Percentiles rank a stretch among this genome's conserved stretches.
phyloP scores from a whole-genome alignment of 495 filamentous ascomycete species.

The Aspergillus panamensis region DNA sequence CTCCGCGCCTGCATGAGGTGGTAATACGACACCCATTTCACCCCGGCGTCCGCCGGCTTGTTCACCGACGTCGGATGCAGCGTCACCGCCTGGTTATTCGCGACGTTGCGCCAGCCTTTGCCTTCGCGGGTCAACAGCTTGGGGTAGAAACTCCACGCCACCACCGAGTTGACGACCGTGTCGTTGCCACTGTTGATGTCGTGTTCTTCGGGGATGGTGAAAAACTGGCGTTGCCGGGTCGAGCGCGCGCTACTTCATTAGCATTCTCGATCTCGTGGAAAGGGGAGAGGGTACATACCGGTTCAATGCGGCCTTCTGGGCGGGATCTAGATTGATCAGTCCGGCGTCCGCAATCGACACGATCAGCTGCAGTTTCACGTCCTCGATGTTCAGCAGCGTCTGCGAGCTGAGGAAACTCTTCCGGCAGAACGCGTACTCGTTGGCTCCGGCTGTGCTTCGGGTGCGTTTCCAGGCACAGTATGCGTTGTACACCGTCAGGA shows the following conservation, averaged over 20 bases:
- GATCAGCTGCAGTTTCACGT: slow-evolving; percentile 86
- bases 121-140: slow-evolving; percentile 84
- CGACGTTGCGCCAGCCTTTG: slow-evolving; percentile 84
- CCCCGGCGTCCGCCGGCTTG: slow-evolving; percentile 55
- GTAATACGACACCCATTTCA: slow-evolving; percentile 89
- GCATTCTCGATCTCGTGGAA: not conserved
- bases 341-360: slow-evolving; percentile 78
- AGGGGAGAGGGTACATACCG: slow-evolving; percentile 32
- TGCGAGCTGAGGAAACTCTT: slow-evolving; percentile 87
- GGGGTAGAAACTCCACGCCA: slow-evolving; percentile 92
- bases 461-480: slow-evolving; percentile 83
- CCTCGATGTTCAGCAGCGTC: slow-evolving; percentile 85
- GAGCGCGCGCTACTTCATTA: slow-evolving; percentile 40
- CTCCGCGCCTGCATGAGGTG: slow-evolving; percentile 89
- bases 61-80: slow-evolving; percentile 86
- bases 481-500: slow-evolving; percentile 88
- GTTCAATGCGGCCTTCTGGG: slow-evolving; percentile 64
- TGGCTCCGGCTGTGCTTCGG: slow-evolving; percentile 59
- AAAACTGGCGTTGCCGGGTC: slow-evolving; percentile 68
- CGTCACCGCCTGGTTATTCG: slow-evolving; percentile 83
- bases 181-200: slow-evolving; percentile 76
- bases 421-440: slow-evolving; percentile 81
- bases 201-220: slow-evolving; percentile 68
- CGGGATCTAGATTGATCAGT: slow-evolving; percentile 65
- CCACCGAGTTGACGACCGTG: slow-evolving; percentile 67